These are phyloP conservation scores for Trebouxia gelatinosa DNA, from an alignment of 163 green algal species.

Conservation along the genomic window DNA sequence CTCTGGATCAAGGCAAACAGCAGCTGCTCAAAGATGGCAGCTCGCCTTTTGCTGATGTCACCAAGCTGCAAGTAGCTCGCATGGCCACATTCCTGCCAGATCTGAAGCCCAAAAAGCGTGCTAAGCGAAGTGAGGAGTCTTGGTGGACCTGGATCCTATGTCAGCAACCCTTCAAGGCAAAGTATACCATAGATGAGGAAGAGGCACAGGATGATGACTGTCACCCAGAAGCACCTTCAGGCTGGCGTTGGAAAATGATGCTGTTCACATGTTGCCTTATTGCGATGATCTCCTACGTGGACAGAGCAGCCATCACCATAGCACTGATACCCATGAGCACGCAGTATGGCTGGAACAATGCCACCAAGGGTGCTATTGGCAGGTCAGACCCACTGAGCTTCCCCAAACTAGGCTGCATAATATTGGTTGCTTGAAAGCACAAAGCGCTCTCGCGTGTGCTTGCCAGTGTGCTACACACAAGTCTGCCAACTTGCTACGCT, in stretches of 20 bases:
- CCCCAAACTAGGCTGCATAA: too few species aligned
- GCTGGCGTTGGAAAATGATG: conserved; percentile 23
- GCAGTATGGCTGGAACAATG: conserved; percentile 62
- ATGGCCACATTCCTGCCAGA: conserved; percentile 11
- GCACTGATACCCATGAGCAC: conserved; percentile 85
- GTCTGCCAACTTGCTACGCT: too few species aligned
- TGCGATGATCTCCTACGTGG: conserved; percentile 67
- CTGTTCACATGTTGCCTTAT: conserved; percentile 49
- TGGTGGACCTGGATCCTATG: too few species aligned
- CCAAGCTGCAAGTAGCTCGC: conserved; percentile 5
- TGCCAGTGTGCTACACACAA: too few species aligned
- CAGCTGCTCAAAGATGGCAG: conserved; percentile 9
- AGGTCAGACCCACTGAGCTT: too few species aligned
- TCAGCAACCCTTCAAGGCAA: too few species aligned
- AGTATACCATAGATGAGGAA: not conserved
- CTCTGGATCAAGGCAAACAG: conserved; percentile 3
- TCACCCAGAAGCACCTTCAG: not conserved
- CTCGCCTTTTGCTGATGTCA: conserved; percentile 22
- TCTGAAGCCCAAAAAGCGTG: too few species aligned
- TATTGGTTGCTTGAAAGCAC: too few species aligned
- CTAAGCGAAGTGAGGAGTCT: too few species aligned
- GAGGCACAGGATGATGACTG: not conserved
- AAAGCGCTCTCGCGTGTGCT: too few species aligned
- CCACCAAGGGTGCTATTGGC: conserved; percentile 59
- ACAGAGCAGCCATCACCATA: conserved; percentile 73